Base-by-base conservation (phyloP, 2,329 filamentous ascomycete genomes). In the Aspergillus sergii region DNA sequence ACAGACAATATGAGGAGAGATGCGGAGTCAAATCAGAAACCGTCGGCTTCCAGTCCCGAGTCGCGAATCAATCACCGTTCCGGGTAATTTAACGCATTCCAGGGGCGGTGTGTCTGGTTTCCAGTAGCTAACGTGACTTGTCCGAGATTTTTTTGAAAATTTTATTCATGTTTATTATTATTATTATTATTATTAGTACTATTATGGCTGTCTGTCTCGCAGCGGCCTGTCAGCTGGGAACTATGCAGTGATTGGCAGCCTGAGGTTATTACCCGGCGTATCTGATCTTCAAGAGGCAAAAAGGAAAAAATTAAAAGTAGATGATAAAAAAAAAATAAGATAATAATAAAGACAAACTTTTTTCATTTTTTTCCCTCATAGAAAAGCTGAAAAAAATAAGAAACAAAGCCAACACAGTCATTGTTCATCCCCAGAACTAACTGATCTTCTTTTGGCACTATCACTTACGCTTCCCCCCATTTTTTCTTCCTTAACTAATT, bases 401-500 rank as follows among this genome's bases (percentile, higher is more conserved):
- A 56, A 34, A 10, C 4, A 53, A 41, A 12, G 34, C n/a, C 21
- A 41, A 34, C 51, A 39, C 51, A 28, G 51, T 55, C 32, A 39
- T 46, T 51, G 26, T 59, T 54, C 26, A 5, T 19, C 30, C 50
- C 28, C 30, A 56, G 23, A 59, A 39, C 50, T 28, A 26, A 12
- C 34, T 46, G 45, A 26, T 21, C 28, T 34, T 45, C 46, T 28
- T 28, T 51, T 53, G 53, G 58, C 32, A 55, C 39, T 60, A 32
- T 48, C 48, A 43, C 28, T 34, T 60, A 46, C 54, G 53, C 36
- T 32, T 51, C 45, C 51, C 68, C 63, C 66, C 60, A 51, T 67
- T 65, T 64, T 64, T 67, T 45, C 62, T 51, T 63, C 63, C 43
- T 63, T 60, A 53, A 57, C 60, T 66, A 61, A 60, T 65, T 61